Evolutionary conservation across 2,329 filamentous ascomycete species (phyloP).

Genomic region (Xylariaceae sp.): DNA sequence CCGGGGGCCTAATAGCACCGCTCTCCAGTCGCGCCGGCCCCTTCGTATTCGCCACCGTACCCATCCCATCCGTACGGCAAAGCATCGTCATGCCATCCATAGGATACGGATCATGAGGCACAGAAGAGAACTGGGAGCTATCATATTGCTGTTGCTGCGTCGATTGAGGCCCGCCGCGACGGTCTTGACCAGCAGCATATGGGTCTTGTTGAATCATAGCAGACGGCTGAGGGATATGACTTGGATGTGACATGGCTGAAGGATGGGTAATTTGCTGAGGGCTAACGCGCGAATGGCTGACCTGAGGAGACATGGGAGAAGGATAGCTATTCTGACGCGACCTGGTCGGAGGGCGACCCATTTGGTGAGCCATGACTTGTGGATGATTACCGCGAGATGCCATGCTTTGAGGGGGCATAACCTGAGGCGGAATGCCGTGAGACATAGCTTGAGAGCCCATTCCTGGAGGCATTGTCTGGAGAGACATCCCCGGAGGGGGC

Average conservation of each 20-base stretch:
- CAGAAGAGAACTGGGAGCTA: constrained; percentile 55
- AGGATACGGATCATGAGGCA: constrained; percentile 91
- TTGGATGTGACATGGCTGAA: not conserved
- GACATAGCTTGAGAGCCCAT: constrained; percentile 11
- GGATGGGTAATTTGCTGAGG: not conserved
- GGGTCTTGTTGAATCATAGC: constrained; percentile 12
- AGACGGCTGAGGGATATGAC: not conserved
- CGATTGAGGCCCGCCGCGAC: constrained; percentile 18
- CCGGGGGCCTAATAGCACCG: constrained; percentile 4
- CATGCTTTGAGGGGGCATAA: not conserved
- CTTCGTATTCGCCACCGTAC: constrained; percentile 39
- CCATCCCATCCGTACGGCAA: constrained; percentile 68
- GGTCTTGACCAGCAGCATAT: constrained; percentile 21
- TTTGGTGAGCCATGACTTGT: not conserved
- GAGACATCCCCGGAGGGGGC: constrained; percentile 9
- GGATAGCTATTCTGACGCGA: constrained; percentile 5
- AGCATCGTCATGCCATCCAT: constrained; percentile 97
- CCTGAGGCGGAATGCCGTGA: not conserved
- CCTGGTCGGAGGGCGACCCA: not conserved
- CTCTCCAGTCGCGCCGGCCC: constrained; percentile 6
- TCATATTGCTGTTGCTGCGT: constrained; percentile 41
- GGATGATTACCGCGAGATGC: constrained; percentile 2
- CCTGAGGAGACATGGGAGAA: not conserved
- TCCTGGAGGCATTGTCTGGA: constrained; percentile 1
- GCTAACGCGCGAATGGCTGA: not conserved